Evolutionary conservation across 192 early-diverging fungal genomes (phyloP).

Genomic region (Jimgerdemannia flammicorona): DNA sequence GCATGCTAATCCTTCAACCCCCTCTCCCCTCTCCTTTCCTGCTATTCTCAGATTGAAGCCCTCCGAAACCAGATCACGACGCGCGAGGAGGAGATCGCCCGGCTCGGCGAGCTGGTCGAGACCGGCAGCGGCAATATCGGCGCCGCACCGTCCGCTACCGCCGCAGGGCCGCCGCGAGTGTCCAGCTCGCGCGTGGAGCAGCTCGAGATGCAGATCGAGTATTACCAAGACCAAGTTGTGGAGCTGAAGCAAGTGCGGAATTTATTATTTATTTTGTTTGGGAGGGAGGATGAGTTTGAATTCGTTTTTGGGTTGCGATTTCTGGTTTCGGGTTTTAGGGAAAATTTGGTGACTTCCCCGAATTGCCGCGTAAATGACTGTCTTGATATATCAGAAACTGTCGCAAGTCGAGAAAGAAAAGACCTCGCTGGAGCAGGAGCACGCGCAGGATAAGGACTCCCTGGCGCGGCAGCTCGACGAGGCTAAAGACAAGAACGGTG

Average conservation of each 20-base stretch:
- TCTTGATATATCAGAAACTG: background rate
- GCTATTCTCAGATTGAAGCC: background rate
- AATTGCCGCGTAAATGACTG: too few relatives aligned
- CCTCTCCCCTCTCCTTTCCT: too few relatives aligned
- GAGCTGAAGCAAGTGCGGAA: slow-evolving; percentile 10
- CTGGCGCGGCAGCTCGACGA: background rate
- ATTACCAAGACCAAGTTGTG: slow-evolving; percentile 9
- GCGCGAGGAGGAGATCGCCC: slow-evolving; percentile 14
- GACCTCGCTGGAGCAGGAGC: background rate
- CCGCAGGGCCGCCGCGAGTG: background rate
- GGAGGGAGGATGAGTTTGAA: background rate
- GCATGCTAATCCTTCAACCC: too few relatives aligned
- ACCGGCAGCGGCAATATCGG: background rate
- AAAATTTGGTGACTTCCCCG: too few relatives aligned
- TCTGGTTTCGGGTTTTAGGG: background rate
- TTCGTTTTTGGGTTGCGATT: background rate
- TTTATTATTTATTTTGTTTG: slow-evolving; percentile 13
- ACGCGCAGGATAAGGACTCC: background rate
- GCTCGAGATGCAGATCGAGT: slow-evolving; percentile 15
- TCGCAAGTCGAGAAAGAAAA: background rate
- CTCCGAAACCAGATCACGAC: slow-evolving; percentile 10
- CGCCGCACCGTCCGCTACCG: background rate
- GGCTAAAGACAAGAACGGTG: too few relatives aligned
- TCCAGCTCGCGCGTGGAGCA: slow-evolving; percentile 5
- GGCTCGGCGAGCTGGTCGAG: slow-evolving; percentile 1